A percentile compares a stretch with the other conserved stretches of the same genome.
Conservation (phyloP, 495 filamentous ascomycete species). For the Aspergillus affinis region DNA sequence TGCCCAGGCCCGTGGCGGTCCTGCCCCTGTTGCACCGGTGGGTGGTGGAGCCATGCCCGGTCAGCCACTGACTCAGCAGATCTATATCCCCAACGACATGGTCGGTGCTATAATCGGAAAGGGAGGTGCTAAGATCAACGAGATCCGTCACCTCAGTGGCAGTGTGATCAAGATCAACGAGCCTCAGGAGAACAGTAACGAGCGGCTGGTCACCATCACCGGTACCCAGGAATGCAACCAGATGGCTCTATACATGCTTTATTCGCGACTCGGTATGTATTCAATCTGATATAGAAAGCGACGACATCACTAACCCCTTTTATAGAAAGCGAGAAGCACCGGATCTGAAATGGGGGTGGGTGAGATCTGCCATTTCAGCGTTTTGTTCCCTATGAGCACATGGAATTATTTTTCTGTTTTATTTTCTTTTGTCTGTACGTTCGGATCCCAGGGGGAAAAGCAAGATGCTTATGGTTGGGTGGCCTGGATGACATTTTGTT, state of each 20-base stretch:
- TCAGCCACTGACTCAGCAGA: slow-evolving; percentile 93
- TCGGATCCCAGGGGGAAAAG: slow-evolving; percentile 25
- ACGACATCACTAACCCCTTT: slow-evolving; percentile 17
- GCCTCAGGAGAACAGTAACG: slow-evolving; percentile 97
- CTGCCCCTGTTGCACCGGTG: slow-evolving; percentile 64
- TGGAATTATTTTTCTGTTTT: slow-evolving; percentile 13
- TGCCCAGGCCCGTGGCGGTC: slow-evolving; percentile 50
- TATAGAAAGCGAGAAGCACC: slow-evolving; percentile 81
- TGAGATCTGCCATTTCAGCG: slow-evolving; percentile 13
- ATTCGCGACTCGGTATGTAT: slow-evolving; percentile 87
- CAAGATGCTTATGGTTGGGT: slow-evolving; percentile 31
- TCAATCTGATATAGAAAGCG: slow-evolving; percentile 16
- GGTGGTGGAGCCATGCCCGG: slow-evolving; percentile 74
- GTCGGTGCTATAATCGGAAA: slow-evolving; percentile 99
- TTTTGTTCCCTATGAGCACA: slow-evolving; percentile 17
- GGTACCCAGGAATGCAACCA: slow-evolving; percentile 97
- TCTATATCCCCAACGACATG: slow-evolving; percentile 99
- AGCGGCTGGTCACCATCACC: slow-evolving; percentile 94
- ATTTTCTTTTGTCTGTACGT: slow-evolving; percentile 8
- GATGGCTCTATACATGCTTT: slow-evolving; percentile 99
- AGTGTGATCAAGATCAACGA: slow-evolving; percentile 99
- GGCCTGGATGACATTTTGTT: slow-evolving; percentile 26
- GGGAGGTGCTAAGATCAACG: slow-evolving; percentile 98
- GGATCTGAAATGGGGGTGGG: slow-evolving; percentile 46
- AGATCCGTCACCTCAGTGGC: slow-evolving; percentile 93